Evolutionary conservation across 768 basidiomycete genomes (phyloP).

Genomic region (Phaffia tasmanica): DNA sequence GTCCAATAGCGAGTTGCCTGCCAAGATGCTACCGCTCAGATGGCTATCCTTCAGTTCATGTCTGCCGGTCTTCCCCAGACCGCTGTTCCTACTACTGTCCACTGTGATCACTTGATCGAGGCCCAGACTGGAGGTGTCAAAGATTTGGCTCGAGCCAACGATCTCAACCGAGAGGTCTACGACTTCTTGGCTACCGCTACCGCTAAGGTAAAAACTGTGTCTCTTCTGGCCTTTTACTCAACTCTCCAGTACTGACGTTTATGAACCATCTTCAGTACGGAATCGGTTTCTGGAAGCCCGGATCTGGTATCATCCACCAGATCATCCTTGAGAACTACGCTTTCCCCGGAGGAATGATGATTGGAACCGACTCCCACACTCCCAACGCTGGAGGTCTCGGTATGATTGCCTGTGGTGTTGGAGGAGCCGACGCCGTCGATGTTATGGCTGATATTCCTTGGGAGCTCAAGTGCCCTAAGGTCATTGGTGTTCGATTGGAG

Average conservation of each 20-base stretch:
- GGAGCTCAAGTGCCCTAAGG: slow-evolving; percentile 99
- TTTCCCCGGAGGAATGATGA: slow-evolving; percentile 98
- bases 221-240: background rate
- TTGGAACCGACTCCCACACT: slow-evolving; percentile 98
- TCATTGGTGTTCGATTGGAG: slow-evolving; percentile 91
- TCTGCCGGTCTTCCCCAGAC: slow-evolving; percentile 97
- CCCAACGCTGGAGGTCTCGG: slow-evolving; percentile 99
- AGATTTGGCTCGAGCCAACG: slow-evolving; percentile 82
- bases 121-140: slow-evolving; percentile 87
- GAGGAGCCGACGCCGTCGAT: slow-evolving; percentile 97
- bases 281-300: slow-evolving; percentile 98
- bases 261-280: slow-evolving; percentile 54
- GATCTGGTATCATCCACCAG: slow-evolving; percentile 98
- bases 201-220: slow-evolving; percentile 54
- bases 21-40: slow-evolving; percentile 55
- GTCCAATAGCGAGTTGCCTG: slow-evolving; percentile 43
- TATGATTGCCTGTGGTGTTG: slow-evolving; percentile 84
- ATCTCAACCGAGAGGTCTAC: slow-evolving; percentile 97
- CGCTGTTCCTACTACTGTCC: slow-evolving; percentile 94
- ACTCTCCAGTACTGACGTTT: slow-evolving; percentile 4
- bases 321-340: slow-evolving; percentile 99
- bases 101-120: slow-evolving; percentile 98
- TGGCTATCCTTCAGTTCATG: slow-evolving; percentile 99
- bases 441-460: slow-evolving; percentile 97
- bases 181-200: slow-evolving; percentile 97